phyloP scores from a whole-genome alignment of 176 grass and related monocot genomes.

The Pontederia paniculata region DNA sequence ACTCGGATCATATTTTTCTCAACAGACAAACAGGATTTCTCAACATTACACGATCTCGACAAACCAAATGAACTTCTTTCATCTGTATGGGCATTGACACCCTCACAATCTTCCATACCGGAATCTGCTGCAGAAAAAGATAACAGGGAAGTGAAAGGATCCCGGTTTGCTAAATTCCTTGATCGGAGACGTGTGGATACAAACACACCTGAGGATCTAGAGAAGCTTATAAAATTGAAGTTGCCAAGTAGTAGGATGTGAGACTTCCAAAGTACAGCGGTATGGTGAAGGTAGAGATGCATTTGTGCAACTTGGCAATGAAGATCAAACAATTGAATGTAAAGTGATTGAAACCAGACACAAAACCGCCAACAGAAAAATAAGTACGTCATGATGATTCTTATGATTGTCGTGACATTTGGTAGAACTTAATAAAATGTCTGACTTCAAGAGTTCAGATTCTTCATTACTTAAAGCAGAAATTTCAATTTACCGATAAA shows the following conservation, averaged over 20 bases:
- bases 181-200: slow-evolving; percentile 34
- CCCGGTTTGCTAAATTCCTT: slow-evolving; percentile 65
- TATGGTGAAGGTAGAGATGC: no score
- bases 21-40: slow-evolving; percentile 34
- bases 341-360: no score
- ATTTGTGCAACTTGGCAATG: no score
- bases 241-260: slow-evolving; percentile 29
- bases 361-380: no score
- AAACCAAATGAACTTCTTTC: slow-evolving; percentile 65
- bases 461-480: no score
- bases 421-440: no score
- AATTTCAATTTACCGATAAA: no score
- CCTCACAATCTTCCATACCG: slow-evolving; percentile 26
- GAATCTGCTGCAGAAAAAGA: slow-evolving; percentile 15
- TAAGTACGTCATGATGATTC: no score
- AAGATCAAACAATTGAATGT: no score
- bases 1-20: slow-evolving; percentile 13
- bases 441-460: no score
- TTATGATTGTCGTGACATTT: no score
- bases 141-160: slow-evolving; percentile 23
- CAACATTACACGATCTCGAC: slow-evolving; percentile 44
- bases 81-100: slow-evolving; percentile 59
- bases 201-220: slow-evolving; percentile 27
- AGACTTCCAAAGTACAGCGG: no score
- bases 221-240: slow-evolving; percentile 30